Conservation (phyloP, 768 basidiomycete genomes). For the Bullera alba region DNA sequence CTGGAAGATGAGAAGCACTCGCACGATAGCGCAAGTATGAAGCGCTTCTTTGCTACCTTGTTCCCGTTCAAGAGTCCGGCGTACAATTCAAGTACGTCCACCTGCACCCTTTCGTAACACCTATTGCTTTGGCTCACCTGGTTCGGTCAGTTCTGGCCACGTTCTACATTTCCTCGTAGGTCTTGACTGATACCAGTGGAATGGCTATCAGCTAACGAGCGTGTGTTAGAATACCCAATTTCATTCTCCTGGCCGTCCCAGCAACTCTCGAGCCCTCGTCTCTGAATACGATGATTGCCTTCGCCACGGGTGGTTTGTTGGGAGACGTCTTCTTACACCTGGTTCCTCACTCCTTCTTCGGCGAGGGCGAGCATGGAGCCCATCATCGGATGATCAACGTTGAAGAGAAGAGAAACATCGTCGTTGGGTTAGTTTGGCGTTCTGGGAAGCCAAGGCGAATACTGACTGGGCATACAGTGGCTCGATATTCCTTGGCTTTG, state of each 20-base stretch:
- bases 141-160: constrained; percentile 63
- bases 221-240: constrained; percentile 69
- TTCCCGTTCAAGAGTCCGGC: constrained; percentile 81
- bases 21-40: no score
- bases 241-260: constrained; percentile 89
- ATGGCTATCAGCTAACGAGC: constrained; percentile 10
- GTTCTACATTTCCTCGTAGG: constrained; percentile 93
- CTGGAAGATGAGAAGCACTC: no score
- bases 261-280: constrained; percentile 76
- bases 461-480: constrained; percentile 12
- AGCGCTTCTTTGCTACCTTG: constrained; percentile 67
- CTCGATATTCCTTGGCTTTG: constrained; percentile 78
- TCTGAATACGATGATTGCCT: constrained; percentile 88
- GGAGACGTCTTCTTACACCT: constrained; percentile 90
- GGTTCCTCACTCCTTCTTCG: constrained; percentile 85
- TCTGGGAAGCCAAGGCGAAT: not conserved
- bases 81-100: constrained; percentile 63
- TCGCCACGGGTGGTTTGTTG: constrained; percentile 86
- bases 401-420: constrained; percentile 82
- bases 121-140: not conserved
- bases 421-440: constrained; percentile 63
- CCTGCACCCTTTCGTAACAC: no score
- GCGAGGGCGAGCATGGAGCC: constrained; percentile 59
- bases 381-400: constrained; percentile 56
- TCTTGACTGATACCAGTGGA: constrained; percentile 30